These are phyloP conservation scores for Manihot esculenta DNA, from an alignment of 441 rosid species.

Conservation along the genomic window DNA sequence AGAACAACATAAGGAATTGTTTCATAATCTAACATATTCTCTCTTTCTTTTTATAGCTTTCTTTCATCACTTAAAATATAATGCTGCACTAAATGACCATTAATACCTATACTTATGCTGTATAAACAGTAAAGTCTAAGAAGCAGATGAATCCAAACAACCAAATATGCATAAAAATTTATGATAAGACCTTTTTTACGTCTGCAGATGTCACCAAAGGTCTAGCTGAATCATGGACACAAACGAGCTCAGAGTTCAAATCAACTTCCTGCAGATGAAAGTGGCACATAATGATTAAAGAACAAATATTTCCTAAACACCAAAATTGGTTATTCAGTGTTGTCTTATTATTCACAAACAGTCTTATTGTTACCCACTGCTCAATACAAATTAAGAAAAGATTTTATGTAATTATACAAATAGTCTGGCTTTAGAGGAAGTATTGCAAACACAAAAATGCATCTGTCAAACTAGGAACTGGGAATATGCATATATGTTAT, in stretches of 20 bases:
- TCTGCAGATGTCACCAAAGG: conserved; percentile 68
- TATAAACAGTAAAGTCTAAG: not conserved
- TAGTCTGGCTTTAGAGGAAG: no score
- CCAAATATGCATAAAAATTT: not conserved
- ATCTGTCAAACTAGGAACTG: not conserved
- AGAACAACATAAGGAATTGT: not conserved
- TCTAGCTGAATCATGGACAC: conserved; percentile 94
- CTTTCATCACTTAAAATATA: no score
- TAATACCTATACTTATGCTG: not conserved
- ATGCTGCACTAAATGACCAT: no score
- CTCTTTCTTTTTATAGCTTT: no score
- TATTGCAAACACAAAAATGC: not conserved
- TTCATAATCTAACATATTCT: not conserved
- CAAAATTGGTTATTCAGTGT: not conserved
- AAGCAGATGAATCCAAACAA: not conserved
- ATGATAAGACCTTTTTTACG: conserved; percentile 61
- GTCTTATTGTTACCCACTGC: not conserved
- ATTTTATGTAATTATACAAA: not conserved
- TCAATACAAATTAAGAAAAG: not conserved
- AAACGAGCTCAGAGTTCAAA: conserved; percentile 74
- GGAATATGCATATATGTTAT: not conserved
- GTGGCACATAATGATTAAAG: conserved; percentile 10
- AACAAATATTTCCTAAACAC: not conserved
- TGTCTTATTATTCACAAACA: not conserved
- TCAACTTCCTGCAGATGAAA: conserved; percentile 57